Conservation (phyloP, 345 rosid genomes). For the Heritiera littoralis region DNA sequence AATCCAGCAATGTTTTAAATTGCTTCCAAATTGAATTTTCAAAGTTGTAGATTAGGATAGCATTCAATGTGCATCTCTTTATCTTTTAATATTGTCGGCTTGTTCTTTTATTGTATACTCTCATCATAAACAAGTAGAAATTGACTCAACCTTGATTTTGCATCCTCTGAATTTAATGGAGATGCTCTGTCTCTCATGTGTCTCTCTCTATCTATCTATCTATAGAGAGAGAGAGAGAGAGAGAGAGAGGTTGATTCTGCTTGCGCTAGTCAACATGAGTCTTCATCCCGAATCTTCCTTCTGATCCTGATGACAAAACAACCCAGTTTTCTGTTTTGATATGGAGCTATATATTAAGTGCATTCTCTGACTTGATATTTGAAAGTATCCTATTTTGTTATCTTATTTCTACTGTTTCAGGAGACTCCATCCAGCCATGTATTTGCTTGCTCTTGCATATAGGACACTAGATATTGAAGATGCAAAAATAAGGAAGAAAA, state of each 20-base stretch:
- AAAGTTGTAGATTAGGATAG: background rate
- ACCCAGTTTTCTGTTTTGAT: background rate
- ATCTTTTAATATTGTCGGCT: background rate
- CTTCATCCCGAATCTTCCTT: background rate
- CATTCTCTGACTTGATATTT: slow-evolving; percentile 3
- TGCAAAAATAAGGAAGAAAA: slow-evolving; percentile 61
- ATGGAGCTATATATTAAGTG: background rate
- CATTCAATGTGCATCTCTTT: background rate
- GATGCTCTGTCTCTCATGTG: slow-evolving; percentile 2
- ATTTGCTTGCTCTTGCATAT: slow-evolving; percentile 83
- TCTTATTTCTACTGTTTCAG: slow-evolving; percentile 46
- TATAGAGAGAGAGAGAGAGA: too few relatives aligned
- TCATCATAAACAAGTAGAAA: slow-evolving; percentile 3
- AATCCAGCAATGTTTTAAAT: background rate
- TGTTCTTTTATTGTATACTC: background rate
- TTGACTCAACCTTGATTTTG: background rate
- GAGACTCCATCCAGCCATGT: slow-evolving; percentile 93
- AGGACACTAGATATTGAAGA: slow-evolving; percentile 93
- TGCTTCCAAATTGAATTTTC: background rate
- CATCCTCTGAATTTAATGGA: background rate
- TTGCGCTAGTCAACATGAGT: background rate
- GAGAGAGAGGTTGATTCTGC: background rate
- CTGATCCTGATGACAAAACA: background rate
- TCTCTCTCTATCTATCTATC: background rate
- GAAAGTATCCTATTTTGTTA: slow-evolving; percentile 17